Percentiles rank a stretch among this genome's conserved stretches.
phyloP scores from a whole-genome alignment of 805 yeast genomes.

The Candida rishiriensis region DNA sequence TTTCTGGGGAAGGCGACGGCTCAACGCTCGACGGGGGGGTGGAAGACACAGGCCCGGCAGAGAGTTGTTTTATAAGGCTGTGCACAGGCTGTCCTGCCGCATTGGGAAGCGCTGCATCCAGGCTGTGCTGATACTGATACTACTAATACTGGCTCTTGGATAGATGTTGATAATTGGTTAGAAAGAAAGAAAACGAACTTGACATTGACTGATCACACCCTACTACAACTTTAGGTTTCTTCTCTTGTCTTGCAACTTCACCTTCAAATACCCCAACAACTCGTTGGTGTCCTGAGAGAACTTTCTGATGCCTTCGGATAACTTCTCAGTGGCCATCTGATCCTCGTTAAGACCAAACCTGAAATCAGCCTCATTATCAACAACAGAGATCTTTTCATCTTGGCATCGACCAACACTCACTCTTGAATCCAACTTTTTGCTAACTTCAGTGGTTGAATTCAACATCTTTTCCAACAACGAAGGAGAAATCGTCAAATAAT shows the following conservation, averaged over 20 bases:
- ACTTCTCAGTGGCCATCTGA: slow-evolving; percentile 97
- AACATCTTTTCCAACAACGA: slow-evolving; percentile 79
- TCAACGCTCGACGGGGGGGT: no score
- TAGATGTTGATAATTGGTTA: no score
- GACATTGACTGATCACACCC: no score
- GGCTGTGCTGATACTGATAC: no score
- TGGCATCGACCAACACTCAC: slow-evolving; percentile 48
- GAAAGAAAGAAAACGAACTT: no score
- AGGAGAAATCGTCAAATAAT: slow-evolving; percentile 93
- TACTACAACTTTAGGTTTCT: slow-evolving; percentile 8
- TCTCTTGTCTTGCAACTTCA: slow-evolving; percentile 7
- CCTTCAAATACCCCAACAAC: slow-evolving; percentile 8
- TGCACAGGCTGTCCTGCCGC: no score
- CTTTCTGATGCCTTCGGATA: slow-evolving; percentile 95
- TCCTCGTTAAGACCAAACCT: slow-evolving; percentile 90
- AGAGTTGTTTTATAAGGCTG: no score
- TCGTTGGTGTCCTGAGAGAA: slow-evolving; percentile 47
- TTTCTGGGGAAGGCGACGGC: no score
- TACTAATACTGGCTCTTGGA: no score
- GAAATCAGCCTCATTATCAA: slow-evolving; percentile 83
- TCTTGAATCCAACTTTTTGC: slow-evolving; percentile 67
- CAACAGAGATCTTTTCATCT: slow-evolving; percentile 64
- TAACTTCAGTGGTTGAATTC: slow-evolving; percentile 70
- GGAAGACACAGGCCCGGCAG: no score
- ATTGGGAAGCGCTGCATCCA: no score